phyloP scores from a whole-genome alignment of 768 basidiomycete genomes.

The Hypholoma fasciculare region DNA sequence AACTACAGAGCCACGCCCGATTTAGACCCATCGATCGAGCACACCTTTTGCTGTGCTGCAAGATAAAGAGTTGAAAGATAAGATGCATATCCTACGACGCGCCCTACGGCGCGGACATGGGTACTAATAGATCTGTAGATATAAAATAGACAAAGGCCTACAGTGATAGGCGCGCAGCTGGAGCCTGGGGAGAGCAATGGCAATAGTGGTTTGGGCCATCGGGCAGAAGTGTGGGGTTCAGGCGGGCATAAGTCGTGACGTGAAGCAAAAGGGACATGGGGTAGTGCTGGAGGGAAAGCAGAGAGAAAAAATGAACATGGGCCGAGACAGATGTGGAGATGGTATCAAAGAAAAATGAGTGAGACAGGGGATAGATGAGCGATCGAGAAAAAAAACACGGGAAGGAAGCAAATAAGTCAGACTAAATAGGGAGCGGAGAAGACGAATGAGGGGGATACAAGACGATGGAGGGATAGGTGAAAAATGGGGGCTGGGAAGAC shows the following conservation, averaged over 20 bases:
- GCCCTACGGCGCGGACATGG: constrained; percentile 21
- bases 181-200: background rate
- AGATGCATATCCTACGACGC: constrained; percentile 17
- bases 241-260: constrained; percentile 21
- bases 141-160: constrained; percentile 42
- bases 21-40: background rate
- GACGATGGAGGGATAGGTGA: constrained; percentile 14
- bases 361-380: constrained; percentile 20
- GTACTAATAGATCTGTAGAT: constrained; percentile 39
- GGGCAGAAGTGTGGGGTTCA: constrained; percentile 7
- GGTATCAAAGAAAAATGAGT: constrained; percentile 12
- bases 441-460: constrained; percentile 14
- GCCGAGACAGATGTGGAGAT: constrained; percentile 8
- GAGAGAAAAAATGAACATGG: background rate
- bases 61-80: constrained; percentile 1
- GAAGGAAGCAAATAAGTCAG: constrained; percentile 15
- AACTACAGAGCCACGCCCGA: constrained; percentile 1
- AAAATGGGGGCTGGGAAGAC: constrained; percentile 20
- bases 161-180: constrained; percentile 21
- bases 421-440: constrained; percentile 13
- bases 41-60: background rate
- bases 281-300: constrained; percentile 17
- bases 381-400: constrained; percentile 16
- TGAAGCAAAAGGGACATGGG: constrained; percentile 25
- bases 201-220: constrained; percentile 15